These are phyloP conservation scores for Podaxis rugospora DNA, from an alignment of 768 basidiomycete genomes.

Conservation along the genomic window DNA sequence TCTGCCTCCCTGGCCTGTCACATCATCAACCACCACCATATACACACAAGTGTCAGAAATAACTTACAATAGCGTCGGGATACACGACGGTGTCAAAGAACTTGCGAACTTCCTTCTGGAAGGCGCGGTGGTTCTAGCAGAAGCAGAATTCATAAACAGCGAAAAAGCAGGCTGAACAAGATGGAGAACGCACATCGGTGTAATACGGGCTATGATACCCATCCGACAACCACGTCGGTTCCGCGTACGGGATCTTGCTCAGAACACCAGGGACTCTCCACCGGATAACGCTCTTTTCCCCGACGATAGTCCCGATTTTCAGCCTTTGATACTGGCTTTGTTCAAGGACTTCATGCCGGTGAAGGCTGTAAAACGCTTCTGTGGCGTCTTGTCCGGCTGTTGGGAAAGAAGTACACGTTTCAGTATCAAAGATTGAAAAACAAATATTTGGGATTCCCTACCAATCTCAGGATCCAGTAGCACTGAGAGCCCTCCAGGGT, in stretches of 20 bases:
- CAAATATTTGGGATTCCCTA: constrained; percentile 24
- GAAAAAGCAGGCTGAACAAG: constrained; percentile 30
- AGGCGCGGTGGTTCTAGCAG: constrained; percentile 46
- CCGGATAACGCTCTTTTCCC: constrained; percentile 51
- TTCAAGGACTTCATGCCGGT: constrained; percentile 78
- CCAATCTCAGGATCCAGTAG: constrained; percentile 74
- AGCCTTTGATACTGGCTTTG: constrained; percentile 72
- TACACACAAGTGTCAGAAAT: background rate
- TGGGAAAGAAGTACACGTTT: constrained; percentile 25
- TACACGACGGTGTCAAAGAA: constrained; percentile 69
- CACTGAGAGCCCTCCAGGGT: constrained; percentile 78
- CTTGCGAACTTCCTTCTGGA: constrained; percentile 59
- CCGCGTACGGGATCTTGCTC: constrained; percentile 81
- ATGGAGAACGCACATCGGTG: constrained; percentile 44
- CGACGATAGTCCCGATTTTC: constrained; percentile 68
- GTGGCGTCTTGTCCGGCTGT: constrained; percentile 85
- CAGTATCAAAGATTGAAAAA: constrained; percentile 13
- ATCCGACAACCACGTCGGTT: constrained; percentile 74
- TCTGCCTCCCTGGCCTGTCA: constrained; percentile 62
- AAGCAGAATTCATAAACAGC: background rate
- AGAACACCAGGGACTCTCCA: constrained; percentile 50
- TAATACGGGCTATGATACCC: constrained; percentile 77
- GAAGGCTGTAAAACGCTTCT: constrained; percentile 83
- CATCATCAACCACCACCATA: background rate
- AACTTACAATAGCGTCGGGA: constrained; percentile 34